A percentile compares a stretch with the other conserved stretches of the same genome.
Evolutionary conservation across 2,329 filamentous ascomycete genomes (phyloP).

Genomic region (Exophiala lecanii-corni): DNA sequence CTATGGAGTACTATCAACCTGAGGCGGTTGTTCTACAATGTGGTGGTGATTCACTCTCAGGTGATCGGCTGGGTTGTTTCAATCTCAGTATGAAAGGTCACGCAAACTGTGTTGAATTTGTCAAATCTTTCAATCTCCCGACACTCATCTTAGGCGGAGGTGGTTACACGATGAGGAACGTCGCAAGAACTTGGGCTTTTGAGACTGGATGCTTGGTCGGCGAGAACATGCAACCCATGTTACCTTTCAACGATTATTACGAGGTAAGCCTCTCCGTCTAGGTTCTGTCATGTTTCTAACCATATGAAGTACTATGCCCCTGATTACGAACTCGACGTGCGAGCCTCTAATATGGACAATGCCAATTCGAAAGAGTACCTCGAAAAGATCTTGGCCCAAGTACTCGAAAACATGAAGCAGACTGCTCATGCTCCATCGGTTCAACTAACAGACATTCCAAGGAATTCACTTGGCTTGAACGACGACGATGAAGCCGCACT

Average conservation of each 20-base stretch:
- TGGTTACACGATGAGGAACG: constrained; percentile 66
- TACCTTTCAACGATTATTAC: constrained; percentile 97
- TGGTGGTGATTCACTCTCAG: constrained; percentile 63
- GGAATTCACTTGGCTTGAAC: constrained; percentile 54
- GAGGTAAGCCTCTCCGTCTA: constrained; percentile 43
- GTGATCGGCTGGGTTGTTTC: constrained; percentile 64
- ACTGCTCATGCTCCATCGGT: constrained; percentile 60
- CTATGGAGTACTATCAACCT: constrained; percentile 65
- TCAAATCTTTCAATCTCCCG: constrained; percentile 63
- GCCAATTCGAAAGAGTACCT: constrained; percentile 65
- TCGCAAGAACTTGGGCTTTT: constrained; percentile 58
- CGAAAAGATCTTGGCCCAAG: constrained; percentile 61
- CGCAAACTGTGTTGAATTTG: constrained; percentile 65
- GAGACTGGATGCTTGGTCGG: constrained; percentile 80
- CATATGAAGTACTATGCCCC: constrained; percentile 58
- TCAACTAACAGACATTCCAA: constrained; percentile 61
- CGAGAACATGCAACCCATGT: constrained; percentile 71
- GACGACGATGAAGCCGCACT: constrained; percentile 62
- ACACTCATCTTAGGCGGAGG: constrained; percentile 63
- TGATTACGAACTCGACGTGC: constrained; percentile 65
- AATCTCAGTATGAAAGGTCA: constrained; percentile 67
- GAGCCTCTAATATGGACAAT: constrained; percentile 69
- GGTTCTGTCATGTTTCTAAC: constrained; percentile 13
- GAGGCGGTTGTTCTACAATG: constrained; percentile 66
- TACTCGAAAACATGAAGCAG: constrained; percentile 62